A percentile compares a stretch with the other conserved stretches of the same genome.
Conservation (phyloP, 2,329 filamentous ascomycete genomes). For the Delphinella strobiligena region DNA sequence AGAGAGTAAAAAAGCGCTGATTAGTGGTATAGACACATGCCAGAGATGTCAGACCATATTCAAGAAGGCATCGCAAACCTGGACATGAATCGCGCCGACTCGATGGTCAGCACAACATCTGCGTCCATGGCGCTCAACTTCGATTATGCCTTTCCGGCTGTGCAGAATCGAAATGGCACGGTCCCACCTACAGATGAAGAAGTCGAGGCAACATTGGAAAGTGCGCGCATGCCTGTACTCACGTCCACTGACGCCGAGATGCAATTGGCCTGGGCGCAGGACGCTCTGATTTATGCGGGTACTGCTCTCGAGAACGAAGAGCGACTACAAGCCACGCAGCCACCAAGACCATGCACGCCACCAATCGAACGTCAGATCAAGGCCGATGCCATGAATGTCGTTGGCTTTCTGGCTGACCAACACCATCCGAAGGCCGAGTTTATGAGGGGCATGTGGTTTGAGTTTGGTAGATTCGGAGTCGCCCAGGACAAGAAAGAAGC, state of each 20-base stretch:
- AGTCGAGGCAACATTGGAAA: conserved; percentile 80
- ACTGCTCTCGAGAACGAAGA: conserved; percentile 65
- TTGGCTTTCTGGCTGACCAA: conserved; percentile 80
- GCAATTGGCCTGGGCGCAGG: conserved; percentile 93
- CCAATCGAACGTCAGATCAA: conserved; percentile 79
- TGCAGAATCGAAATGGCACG: no score
- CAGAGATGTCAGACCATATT: conserved; percentile 93
- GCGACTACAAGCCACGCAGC: conserved; percentile 44
- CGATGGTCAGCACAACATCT: conserved; percentile 11
- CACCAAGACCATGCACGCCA: conserved; percentile 60
- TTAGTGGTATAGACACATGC: conserved; percentile 57
- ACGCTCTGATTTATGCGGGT: conserved; percentile 80
- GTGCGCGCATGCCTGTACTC: conserved; percentile 69
- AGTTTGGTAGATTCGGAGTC: conserved; percentile 92
- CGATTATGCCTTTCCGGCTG: background rate
- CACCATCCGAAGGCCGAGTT: conserved; percentile 89
- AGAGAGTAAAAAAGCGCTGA: background rate
- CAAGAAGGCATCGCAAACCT: conserved; percentile 86
- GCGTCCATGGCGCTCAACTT: conserved; percentile 11
- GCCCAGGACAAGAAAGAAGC: conserved; percentile 90
- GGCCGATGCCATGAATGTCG: conserved; percentile 81
- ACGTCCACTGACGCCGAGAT: conserved; percentile 91
- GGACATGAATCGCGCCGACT: conserved; percentile 40
- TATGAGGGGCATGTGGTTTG: conserved; percentile 90
- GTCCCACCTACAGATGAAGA: conserved; percentile 91